Base-by-base conservation (phyloP, 1,284 basidiomycete genomes). In the Butyriboletus appendiculatus region DNA sequence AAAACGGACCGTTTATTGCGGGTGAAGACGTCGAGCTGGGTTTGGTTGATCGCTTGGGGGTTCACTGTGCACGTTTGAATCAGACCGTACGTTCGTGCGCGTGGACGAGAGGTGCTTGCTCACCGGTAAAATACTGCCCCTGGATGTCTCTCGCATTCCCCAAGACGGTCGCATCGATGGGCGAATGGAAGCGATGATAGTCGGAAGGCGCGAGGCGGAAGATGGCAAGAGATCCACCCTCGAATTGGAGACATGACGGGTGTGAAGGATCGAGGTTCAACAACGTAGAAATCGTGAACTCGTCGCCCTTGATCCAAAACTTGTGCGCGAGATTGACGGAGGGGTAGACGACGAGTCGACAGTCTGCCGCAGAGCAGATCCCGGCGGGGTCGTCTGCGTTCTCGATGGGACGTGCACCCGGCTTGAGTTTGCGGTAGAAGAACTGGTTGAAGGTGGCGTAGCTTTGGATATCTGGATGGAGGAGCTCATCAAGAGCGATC, bases 181-280 rank as follows among this genome's bases (percentile, higher is more conserved):
- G 92, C 28, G 82, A 82, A 63, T 94, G 92, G 78, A 92, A 94
- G 22, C 92, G 83, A 66, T 94, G 92, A 62, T 94, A 94, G 67
- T 94, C 92, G 35, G 86, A 83, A 0, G 90, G 92, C 0, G 90
- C 90, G 16, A 92, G 79, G 20, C 89, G 80, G 74, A 91, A 92
- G 55, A 87, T 82, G 0, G 85, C 85, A 2, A 92, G 62, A 11
- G 81, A 76, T 0, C 78, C 77, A 20, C 77, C 76, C 18, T 75
- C 65, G 48, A 82, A 79, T 10, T 71, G 59, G 6, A 69, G 69
- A 11, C 81, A 80, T 11, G 64, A 51, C 0, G 75, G 69, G 4
- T 79, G 74, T 54, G 68, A 64, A 1, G 72, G 63, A 5, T 69
- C 58, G 8, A 80, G 66, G 44, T 75, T 66, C 5, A 94, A 75